Percentiles rank a stretch among this genome's conserved stretches.
phyloP scores from a whole-genome alignment of 768 basidiomycete species.

The Myochromella boudieri region DNA sequence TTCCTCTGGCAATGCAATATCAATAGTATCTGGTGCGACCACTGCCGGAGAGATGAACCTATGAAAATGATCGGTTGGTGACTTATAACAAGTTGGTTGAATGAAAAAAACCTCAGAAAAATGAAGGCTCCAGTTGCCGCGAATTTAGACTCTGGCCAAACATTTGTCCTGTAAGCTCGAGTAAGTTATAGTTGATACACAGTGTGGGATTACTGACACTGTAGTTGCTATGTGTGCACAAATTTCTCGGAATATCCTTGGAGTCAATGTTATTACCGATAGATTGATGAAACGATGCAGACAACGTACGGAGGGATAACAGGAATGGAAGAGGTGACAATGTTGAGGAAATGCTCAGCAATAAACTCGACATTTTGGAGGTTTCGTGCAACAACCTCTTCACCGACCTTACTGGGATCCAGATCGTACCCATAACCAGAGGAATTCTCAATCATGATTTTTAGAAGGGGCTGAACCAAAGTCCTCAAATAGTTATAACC shows the following conservation, averaged over 20 bases:
- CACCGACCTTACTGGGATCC: conserved; percentile 61
- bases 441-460: conserved; percentile 71
- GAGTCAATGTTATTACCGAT: conserved; percentile 10
- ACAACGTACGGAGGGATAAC: conserved; percentile 70
- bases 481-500: conserved; percentile 90
- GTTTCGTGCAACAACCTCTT: conserved; percentile 67
- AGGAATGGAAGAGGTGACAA: conserved; percentile 69
- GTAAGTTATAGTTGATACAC: not conserved
- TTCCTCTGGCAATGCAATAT: conserved; percentile 75
- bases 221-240: conserved; percentile 76
- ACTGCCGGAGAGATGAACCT: conserved; percentile 93
- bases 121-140: conserved; percentile 88
- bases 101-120: conserved; percentile 64
- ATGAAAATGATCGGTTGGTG: conserved; percentile 4
- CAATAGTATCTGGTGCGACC: conserved; percentile 81
- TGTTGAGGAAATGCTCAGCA: conserved; percentile 71
- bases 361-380: conserved; percentile 69
- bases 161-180: conserved; percentile 40
- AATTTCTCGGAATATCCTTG: conserved; percentile 88
- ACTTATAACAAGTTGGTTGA: not conserved
- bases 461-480: conserved; percentile 74
- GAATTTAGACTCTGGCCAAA: conserved; percentile 81
- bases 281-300: not conserved
- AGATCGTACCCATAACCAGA: conserved; percentile 75
- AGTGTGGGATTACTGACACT: conserved; percentile 57